Base-by-base conservation (phyloP, 139 green algal genomes). In the Chara braunii region DNA sequence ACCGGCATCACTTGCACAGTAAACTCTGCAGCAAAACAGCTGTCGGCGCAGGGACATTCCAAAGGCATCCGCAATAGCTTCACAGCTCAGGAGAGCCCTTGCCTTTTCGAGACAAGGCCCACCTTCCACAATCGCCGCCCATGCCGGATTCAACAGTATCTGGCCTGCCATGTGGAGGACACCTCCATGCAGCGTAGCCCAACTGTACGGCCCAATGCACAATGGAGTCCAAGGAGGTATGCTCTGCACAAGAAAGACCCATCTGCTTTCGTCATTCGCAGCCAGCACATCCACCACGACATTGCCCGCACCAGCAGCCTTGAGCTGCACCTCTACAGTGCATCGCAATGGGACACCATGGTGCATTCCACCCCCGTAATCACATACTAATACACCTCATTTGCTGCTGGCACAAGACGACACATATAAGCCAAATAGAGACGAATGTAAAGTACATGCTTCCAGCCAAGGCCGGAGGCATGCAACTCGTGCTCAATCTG, bases 171-270 rank as follows among this genome's bases (percentile, higher is more conserved):
- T 70, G 43, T 42, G 35, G 14, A 75, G 59, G 24, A 72, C 32
- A 11, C 43, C 43, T 0, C 12, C 23, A 48, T 63, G 26, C 2
- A 9, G 23, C 32, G 57, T 75, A 24, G 57, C 57, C 57, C n/a
- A n/a, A 80, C 78, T 89, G 87, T 99, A 99, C 0, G 93, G 93
- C 2, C 93, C 93, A 45, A 99, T 97, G 83, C 92, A 97, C 24
- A 70, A 75, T 7, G 93, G 92, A 12, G 93, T 92, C 93, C 93
- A 99, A n/a, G 52, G 30, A 3, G 85, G 94, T 40, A 96, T 86
- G 77, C 83, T 92, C 80, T 97, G 91, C 72, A 99, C 93, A 70
- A 97, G 93, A 57, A 97, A 78, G 55, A 94, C 85, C 12, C 57
- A 70, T 23, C 84, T 80, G 23, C 37, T 18, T 8, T 29, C 50